Conservation (phyloP, 2,329 filamentous ascomycete species). For the Xylariaceae sp. region DNA sequence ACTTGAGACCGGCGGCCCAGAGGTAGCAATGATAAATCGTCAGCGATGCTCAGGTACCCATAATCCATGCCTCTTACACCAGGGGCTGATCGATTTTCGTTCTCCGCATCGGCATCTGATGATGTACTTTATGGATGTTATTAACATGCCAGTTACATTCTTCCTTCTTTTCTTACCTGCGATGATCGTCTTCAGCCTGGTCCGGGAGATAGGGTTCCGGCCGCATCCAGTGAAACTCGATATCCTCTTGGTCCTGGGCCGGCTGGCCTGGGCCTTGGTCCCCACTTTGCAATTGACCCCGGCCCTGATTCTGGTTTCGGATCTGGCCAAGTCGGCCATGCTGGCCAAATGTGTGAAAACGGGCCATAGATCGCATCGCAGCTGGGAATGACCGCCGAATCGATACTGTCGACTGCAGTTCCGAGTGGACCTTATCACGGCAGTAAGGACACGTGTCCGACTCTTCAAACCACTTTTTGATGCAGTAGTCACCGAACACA, state of each 20-base stretch:
- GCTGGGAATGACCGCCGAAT: too few relatives aligned
- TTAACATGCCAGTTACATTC: background rate
- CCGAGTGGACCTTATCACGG: conserved; percentile 53
- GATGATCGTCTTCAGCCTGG: background rate
- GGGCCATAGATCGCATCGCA: too few relatives aligned
- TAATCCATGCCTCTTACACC: conserved; percentile 18
- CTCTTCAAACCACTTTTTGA: conserved; percentile 60
- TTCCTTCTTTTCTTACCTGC: background rate
- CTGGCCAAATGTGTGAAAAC: too few relatives aligned
- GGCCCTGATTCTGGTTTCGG: background rate
- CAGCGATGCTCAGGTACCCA: conserved; percentile 1
- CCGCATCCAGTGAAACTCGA: background rate
- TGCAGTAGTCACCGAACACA: conserved; percentile 58
- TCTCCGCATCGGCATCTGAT: conserved; percentile 5
- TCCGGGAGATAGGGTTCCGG: background rate
- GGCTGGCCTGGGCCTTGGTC: background rate
- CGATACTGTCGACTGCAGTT: conserved; percentile 28
- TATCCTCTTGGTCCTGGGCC: background rate
- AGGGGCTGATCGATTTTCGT: conserved; percentile 2
- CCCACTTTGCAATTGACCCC: too few relatives aligned
- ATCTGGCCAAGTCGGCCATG: too few relatives aligned
- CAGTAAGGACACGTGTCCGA: conserved; percentile 61
- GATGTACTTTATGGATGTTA: background rate
- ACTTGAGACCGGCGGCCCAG: conserved; percentile 28
- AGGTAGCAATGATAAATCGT: background rate